Evolutionary conservation across 768 basidiomycete genomes (phyloP).

Genomic region (Kwoniella dejecticola): DNA sequence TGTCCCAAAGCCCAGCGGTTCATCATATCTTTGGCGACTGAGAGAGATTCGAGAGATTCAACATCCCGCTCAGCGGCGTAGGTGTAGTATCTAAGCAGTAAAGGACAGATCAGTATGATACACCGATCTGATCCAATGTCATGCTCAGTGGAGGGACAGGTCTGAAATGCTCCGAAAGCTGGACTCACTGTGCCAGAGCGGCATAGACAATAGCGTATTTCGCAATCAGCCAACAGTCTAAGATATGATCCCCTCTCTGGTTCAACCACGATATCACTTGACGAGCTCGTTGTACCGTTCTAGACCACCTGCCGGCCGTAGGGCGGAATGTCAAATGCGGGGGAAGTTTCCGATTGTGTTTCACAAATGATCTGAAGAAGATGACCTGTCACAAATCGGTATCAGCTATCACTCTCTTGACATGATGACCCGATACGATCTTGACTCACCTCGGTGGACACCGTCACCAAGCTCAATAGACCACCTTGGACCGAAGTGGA

Average conservation of each 20-base stretch:
- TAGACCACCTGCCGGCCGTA: conserved; percentile 8
- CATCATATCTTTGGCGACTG: conserved; percentile 19
- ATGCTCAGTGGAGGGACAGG: too few relatives aligned
- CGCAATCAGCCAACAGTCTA: conserved; percentile 21
- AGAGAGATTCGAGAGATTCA: conserved; percentile 9
- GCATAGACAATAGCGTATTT: conserved; percentile 22
- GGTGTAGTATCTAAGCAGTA: conserved; percentile 15
- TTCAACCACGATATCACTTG: conserved; percentile 17
- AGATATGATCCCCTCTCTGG: conserved; percentile 6
- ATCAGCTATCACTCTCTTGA: neutral
- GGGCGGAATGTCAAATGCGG: conserved; percentile 15
- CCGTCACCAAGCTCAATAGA: conserved; percentile 6
- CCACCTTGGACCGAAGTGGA: conserved; percentile 11
- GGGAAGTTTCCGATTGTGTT: conserved; percentile 19
- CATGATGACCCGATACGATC: too few relatives aligned
- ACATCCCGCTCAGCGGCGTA: conserved; percentile 14
- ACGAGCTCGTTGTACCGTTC: conserved; percentile 8
- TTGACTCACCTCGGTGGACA: conserved; percentile 17
- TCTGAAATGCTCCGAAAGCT: neutral
- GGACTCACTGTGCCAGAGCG: conserved; percentile 18
- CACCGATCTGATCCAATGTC: too few relatives aligned
- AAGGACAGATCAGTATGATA: too few relatives aligned
- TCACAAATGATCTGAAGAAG: conserved; percentile 22
- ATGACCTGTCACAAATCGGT: conserved; percentile 7
- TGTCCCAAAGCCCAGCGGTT: conserved; percentile 20